Base-by-base conservation (phyloP, 495 filamentous ascomycete genomes). In the Xylaria longipes region DNA sequence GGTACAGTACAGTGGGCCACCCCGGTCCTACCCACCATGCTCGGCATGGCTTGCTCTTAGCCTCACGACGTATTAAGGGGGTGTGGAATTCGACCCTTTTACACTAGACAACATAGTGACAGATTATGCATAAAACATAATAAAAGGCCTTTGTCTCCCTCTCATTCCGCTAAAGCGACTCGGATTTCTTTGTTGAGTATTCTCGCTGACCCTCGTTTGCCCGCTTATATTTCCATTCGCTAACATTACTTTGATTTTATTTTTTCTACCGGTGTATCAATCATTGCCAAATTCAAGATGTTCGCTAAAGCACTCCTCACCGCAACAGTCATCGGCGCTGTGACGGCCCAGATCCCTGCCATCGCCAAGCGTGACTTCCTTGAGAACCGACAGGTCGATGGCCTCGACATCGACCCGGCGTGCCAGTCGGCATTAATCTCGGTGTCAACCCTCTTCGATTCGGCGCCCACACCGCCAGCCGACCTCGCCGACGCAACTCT, bases 261-360 rank as follows among this genome's bases (percentile, higher is more conserved):
- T n/a, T 5, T 31, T 56, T 12, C 6, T 25, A 48, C 20, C 45
- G 5, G 8, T 12, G 9, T 27, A 27, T 27, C 22, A 22, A 50
- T 48, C 62, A 46, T 43, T 22, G 12, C 12, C 62, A 35, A 68
- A 65, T 37, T 54, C 64, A 78, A 72, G 6, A 80, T 81, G 78
- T 70, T 80, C 70, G 41, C 74, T 73, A 77, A 79, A 63, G 75
- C 68, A 11, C 54, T 81, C 48, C 65, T 81, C 70, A 20, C 73
- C 29, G 76, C 77, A 14, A 43, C 79, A 14, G 70, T 77, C 64
- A 76, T 77, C 57, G 80, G 76, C 68, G 72, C 77, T 33, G 70
- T 50, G 14, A 60, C 63, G 39, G 70, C 70, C 0, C 70, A 61
- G 29, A 1, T 67, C 46, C 70, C 45, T 0, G n/a, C 35, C 20